These are phyloP conservation scores for Solanum sitiens DNA, from an alignment of 257 asterid genomes.

Conservation along the genomic window DNA sequence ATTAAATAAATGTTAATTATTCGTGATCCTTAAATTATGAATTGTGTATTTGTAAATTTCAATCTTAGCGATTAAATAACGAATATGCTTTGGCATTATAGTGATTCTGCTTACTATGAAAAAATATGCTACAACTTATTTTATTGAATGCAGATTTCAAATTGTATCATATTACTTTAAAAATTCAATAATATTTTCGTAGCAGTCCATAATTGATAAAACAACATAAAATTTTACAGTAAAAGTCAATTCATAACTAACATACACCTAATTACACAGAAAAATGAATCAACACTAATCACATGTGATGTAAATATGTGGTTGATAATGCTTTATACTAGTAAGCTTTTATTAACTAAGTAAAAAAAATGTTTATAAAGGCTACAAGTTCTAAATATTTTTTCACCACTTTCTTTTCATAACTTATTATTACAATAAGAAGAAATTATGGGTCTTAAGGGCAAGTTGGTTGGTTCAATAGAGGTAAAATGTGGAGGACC, in stretches of 20 bases:
- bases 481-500: background rate
- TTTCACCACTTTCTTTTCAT: background rate
- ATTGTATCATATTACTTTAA: too few relatives aligned
- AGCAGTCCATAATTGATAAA: background rate
- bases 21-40: too few relatives aligned
- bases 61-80: too few relatives aligned
- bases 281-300: background rate
- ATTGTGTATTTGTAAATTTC: too few relatives aligned
- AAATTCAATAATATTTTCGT: too few relatives aligned
- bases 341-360: background rate
- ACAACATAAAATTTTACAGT: background rate
- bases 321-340: background rate
- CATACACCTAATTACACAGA: background rate
- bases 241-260: background rate
- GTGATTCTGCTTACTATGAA: too few relatives aligned
- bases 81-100: background rate
- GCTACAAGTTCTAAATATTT: background rate
- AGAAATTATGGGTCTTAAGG: background rate
- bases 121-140: too few relatives aligned
- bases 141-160: too few relatives aligned
- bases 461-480: background rate
- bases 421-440: background rate
- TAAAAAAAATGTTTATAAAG: background rate
- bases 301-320: background rate
- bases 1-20: background rate